Conservation (phyloP, 2,329 filamentous ascomycete species). For the Coleophoma cylindrospora region DNA sequence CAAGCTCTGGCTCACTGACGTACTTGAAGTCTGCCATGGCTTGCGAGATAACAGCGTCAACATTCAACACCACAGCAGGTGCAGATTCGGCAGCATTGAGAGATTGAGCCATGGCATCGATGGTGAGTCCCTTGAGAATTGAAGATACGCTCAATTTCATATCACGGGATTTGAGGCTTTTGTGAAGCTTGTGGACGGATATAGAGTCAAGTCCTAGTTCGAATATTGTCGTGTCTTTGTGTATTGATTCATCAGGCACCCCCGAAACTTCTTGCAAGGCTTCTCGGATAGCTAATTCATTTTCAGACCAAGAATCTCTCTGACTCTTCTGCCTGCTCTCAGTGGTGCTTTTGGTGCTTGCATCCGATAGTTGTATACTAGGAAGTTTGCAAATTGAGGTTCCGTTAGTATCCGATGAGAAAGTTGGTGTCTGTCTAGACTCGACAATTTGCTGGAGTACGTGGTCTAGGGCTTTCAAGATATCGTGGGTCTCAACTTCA, state of each 20-base stretch:
- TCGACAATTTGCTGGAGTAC: constrained; percentile 53
- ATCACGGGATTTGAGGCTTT: constrained; percentile 59
- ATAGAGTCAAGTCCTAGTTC: constrained; percentile 89
- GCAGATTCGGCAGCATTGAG: constrained; percentile 22
- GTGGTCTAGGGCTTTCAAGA: constrained; percentile 56
- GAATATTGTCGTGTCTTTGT: constrained; percentile 63
- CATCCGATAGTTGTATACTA: constrained; percentile 3
- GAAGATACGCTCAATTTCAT: constrained; percentile 65
- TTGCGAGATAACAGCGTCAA: constrained; percentile 31
- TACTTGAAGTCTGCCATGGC: constrained; percentile 35
- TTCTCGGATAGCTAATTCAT: constrained; percentile 34
- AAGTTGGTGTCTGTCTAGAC: constrained; percentile 40
- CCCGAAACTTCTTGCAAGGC: constrained; percentile 55
- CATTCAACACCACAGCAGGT: constrained; percentile 28
- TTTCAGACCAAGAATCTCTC: constrained; percentile 27
- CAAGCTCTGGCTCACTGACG: constrained; percentile 30
- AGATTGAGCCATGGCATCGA: constrained; percentile 55
- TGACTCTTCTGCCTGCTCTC: neutral
- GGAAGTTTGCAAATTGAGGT: constrained; percentile 64
- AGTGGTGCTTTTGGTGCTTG: constrained; percentile 24
- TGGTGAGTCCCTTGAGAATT: constrained; percentile 61
- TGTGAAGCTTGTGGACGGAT: constrained; percentile 78
- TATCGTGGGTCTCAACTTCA: constrained; percentile 33
- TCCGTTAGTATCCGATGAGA: constrained; percentile 45
- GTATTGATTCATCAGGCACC: constrained; percentile 52